phyloP scores from a whole-genome alignment of 2,329 filamentous ascomycete genomes.

The Myriangium duriaei region DNA sequence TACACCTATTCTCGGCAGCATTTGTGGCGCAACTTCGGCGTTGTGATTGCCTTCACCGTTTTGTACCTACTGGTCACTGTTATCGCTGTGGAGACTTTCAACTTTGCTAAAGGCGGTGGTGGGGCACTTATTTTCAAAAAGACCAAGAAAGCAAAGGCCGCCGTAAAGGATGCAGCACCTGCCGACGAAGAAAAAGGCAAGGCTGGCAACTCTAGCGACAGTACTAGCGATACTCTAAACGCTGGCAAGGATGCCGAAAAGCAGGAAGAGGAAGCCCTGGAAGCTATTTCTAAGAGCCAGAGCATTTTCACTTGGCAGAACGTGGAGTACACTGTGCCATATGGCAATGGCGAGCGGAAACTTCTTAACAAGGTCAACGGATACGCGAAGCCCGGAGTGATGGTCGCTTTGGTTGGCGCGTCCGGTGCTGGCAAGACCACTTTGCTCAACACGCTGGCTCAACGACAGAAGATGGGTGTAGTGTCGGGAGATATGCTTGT shows the following conservation, averaged over 20 bases:
- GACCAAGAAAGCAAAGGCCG: slow-evolving; percentile 49
- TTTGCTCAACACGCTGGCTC: slow-evolving; percentile 62
- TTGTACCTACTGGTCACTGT: slow-evolving; percentile 64
- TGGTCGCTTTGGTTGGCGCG: slow-evolving; percentile 72
- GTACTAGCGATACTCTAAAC: slow-evolving; percentile 19
- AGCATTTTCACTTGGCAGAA: slow-evolving; percentile 60
- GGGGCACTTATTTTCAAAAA: slow-evolving; percentile 61
- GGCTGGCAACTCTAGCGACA: slow-evolving; percentile 17
- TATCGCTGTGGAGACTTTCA: slow-evolving; percentile 55
- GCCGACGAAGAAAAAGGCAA: slow-evolving; percentile 47
- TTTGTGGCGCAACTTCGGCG: slow-evolving; percentile 63
- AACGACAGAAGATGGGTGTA: slow-evolving; percentile 55
- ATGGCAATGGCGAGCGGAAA: slow-evolving; percentile 48
- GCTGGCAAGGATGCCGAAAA: slow-evolving; percentile 18
- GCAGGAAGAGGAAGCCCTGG: slow-evolving; percentile 30
- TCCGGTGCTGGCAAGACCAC: slow-evolving; percentile 78
- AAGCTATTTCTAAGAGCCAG: slow-evolving; percentile 43
- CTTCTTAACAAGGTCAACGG: slow-evolving; percentile 59
- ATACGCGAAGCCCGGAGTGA: slow-evolving; percentile 65
- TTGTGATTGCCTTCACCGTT: slow-evolving; percentile 61
- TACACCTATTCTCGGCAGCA: slow-evolving; percentile 47
- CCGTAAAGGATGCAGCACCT: slow-evolving; percentile 34
- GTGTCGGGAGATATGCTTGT: slow-evolving; percentile 60
- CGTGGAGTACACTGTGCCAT: slow-evolving; percentile 60
- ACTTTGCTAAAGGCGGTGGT: slow-evolving; percentile 49